Evolutionary conservation across 2,329 filamentous ascomycete species (phyloP).

Genomic region (Nothomitra cinnamomea): DNA sequence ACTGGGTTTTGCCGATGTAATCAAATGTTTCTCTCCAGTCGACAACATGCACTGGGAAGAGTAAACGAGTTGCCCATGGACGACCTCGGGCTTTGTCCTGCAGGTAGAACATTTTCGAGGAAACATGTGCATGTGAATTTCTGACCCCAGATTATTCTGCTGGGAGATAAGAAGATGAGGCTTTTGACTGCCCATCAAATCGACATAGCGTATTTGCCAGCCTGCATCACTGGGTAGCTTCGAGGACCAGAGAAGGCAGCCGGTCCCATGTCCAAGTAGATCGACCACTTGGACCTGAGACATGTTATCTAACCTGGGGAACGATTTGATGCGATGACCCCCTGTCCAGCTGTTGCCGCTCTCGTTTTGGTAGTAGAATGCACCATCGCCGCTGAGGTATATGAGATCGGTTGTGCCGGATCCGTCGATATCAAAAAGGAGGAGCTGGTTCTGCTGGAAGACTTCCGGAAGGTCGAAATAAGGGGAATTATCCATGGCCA

Average conservation of each 20-base stretch:
- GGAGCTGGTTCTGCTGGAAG: conserved; percentile 11
- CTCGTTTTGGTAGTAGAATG: neutral
- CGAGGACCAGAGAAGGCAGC: conserved; percentile 12
- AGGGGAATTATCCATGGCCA: conserved; percentile 18
- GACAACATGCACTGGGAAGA: conserved; percentile 18
- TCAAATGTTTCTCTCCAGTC: conserved; percentile 6
- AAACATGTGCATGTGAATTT: conserved; percentile 10
- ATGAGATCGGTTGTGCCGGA: conserved; percentile 17
- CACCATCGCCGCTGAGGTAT: conserved; percentile 15
- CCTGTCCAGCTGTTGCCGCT: neutral
- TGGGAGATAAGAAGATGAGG: conserved; percentile 12
- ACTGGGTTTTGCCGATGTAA: conserved; percentile 5
- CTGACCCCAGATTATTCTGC: conserved; percentile 12
- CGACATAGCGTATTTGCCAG: neutral
- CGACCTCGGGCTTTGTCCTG: conserved; percentile 11
- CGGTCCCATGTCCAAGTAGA: neutral
- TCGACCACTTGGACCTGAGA: neutral
- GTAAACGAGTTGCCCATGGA: conserved; percentile 16
- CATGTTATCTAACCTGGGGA: neutral
- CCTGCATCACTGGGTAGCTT: neutral
- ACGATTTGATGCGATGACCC: too few species aligned
- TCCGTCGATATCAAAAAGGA: conserved; percentile 14
- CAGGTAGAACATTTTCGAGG: conserved; percentile 14
- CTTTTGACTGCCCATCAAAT: conserved; percentile 10
- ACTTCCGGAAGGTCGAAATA: conserved; percentile 9